Conservation (phyloP, 2,329 filamentous ascomycete genomes). For the Tetracladium maxilliforme region DNA sequence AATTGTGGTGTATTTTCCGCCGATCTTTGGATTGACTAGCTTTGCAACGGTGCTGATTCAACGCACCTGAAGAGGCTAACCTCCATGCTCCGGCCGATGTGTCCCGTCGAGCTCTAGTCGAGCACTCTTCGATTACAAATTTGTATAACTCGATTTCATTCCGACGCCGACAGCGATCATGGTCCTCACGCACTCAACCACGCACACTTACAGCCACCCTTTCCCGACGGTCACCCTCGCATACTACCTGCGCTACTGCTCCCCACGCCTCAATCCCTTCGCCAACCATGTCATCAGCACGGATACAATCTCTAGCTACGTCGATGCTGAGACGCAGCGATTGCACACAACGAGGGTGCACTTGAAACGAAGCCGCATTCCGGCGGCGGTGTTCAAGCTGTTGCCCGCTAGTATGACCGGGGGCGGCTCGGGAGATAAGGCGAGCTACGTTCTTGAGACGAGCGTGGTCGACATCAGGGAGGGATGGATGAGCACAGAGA, state of each 20-base stretch:
- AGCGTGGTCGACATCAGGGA: conserved; percentile 66
- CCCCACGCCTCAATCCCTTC: conserved; percentile 80
- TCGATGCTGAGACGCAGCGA: conserved; percentile 60
- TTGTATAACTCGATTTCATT: too few relatives aligned
- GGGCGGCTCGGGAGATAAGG: conserved; percentile 48
- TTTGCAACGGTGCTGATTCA: too few relatives aligned
- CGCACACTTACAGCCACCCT: conserved; percentile 63
- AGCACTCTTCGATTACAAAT: too few relatives aligned
- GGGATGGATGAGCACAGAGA: conserved; percentile 74
- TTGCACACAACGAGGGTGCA: conserved; percentile 69
- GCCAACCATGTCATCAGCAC: conserved; percentile 70
- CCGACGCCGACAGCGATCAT: too few relatives aligned
- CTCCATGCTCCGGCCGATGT: too few relatives aligned
- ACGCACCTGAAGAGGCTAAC: too few relatives aligned
- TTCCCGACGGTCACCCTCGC: conserved; percentile 78
- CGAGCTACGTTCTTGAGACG: conserved; percentile 68
- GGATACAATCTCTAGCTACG: conserved; percentile 62
- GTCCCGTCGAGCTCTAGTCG: too few relatives aligned
- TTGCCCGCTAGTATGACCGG: conserved; percentile 57
- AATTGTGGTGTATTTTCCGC: too few relatives aligned
- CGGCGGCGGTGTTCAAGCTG: conserved; percentile 59
- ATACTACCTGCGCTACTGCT: conserved; percentile 81
- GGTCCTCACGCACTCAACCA: conserved; percentile 29
- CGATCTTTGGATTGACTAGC: too few relatives aligned
- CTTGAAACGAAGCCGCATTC: conserved; percentile 68